Base-by-base conservation (phyloP, 2,329 filamentous ascomycete genomes). In the Tympanopsis confertula region DNA sequence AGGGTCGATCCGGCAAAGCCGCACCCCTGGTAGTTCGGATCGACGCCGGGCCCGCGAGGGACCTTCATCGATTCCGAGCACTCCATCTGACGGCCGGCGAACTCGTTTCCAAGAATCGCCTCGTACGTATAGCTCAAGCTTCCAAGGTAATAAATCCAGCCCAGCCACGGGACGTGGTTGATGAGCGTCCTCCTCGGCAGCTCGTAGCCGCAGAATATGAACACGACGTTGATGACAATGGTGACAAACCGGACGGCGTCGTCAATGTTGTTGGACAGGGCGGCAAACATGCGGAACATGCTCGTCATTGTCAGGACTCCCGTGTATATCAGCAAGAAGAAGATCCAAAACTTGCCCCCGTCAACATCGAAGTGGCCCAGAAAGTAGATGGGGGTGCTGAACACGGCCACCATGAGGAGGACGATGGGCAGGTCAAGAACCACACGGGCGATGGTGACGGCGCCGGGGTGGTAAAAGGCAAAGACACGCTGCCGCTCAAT, bases 81-180 rank as follows among this genome's bases (percentile, higher is more conserved):
- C 3, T 59, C 63, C 42, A 78, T 50, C 7, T 69, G 63, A 17
- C 74, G 50, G 3, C 63, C 54, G 19, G 58, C 57, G 47, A 79
- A 77, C 44, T 79, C 74, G 42, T 78, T 78, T 47, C 71, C 63
- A 71, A 78, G 76, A 44, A 78, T 47, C 1, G 68, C 57, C 1
- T 68, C 59, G 45, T 78, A 78, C 1, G 68, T 72, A 5, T 74
- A 58, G 22, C 68, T 70, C 2, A 71, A 53, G 0, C 66, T 58
- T 39, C 71, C 71, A 50, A 71, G 57, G 45, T 66, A 72, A 50
- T 63, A 68, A 29, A 71, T 64, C 69, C 69, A 74, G 15, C 64
- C 50, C 4, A 71, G 45, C 69, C 69, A 74, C 5, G 71, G 68
- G 41, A 74, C 70, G 42, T 67, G 60, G 24, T 10, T 28, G n/a